Evolutionary conservation across 2,329 filamentous ascomycete genomes (phyloP).

Genomic region (Aspergillus proliferans): DNA sequence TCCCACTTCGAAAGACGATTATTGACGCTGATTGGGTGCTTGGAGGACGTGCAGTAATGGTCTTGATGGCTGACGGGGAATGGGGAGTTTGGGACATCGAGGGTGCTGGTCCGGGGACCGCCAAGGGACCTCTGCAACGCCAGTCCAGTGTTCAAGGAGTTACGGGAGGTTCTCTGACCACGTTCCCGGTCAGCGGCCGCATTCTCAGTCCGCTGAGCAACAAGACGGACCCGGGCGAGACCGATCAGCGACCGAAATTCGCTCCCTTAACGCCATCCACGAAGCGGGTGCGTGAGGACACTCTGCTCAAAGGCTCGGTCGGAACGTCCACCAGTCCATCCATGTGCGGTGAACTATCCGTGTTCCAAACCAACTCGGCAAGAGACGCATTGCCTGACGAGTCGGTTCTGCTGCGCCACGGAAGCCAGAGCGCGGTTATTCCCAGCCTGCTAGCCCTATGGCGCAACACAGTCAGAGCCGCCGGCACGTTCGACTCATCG

Average conservation of each 20-base stretch:
- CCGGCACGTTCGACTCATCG: constrained; percentile 34
- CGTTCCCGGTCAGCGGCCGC: constrained; percentile 38
- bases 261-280: constrained; percentile 46
- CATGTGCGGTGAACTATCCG: constrained; percentile 36
- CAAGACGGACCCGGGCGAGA: constrained; percentile 17
- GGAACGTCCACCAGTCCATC: constrained; percentile 21
- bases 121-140: constrained; percentile 33
- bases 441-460: constrained; percentile 40
- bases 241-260: constrained; percentile 33
- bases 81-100: constrained; percentile 48
- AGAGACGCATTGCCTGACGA: constrained; percentile 36
- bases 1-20: constrained; percentile 35
- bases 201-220: constrained; percentile 24
- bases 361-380: constrained; percentile 32
- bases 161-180: constrained; percentile 34
- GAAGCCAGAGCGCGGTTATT: constrained; percentile 35
- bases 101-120: constrained; percentile 36
- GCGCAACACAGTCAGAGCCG: constrained; percentile 35
- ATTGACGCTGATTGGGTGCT: constrained; percentile 43
- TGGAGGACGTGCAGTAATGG: constrained; percentile 40
- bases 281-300: constrained; percentile 40
- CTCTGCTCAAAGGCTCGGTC: constrained; percentile 35
- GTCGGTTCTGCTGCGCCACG: constrained; percentile 39
- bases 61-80: constrained; percentile 41
- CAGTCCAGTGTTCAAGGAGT: constrained; percentile 35